These are phyloP conservation scores for Saturnispora saitoi DNA, from an alignment of 805 yeast species.

Conservation along the genomic window DNA sequence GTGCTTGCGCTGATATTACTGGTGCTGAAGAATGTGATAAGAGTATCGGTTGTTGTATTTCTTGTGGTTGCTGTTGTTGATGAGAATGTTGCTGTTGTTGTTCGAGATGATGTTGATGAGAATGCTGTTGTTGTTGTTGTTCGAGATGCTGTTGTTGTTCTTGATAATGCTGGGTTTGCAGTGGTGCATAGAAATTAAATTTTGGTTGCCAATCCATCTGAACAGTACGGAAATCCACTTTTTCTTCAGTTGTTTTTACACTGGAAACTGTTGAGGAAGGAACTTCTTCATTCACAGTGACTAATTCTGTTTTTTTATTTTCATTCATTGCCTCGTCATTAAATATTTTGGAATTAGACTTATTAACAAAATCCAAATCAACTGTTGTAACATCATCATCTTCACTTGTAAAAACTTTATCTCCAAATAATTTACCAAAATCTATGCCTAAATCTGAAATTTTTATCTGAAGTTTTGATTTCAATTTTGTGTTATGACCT, in stretches of 20 bases:
- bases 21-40: not conserved
- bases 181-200: slow-evolving; percentile 5
- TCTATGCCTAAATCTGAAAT: slow-evolving; percentile 14
- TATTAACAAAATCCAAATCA: slow-evolving; percentile 1
- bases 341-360: not conserved
- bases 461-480: not conserved
- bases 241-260: not conserved
- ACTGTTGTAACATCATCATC: slow-evolving; percentile 14
- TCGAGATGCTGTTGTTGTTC: slow-evolving; percentile 1
- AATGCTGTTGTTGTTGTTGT: not conserved
- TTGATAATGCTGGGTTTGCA: not conserved
- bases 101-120: not conserved
- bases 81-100: not conserved
- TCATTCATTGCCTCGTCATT: not conserved
- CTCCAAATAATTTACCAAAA: slow-evolving; percentile 20
- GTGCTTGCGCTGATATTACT: not conserved
- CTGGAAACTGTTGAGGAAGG: not conserved
- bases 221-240: slow-evolving; percentile 9
- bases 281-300: slow-evolving; percentile 1
- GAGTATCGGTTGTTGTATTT: not conserved
- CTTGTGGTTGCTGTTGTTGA: not conserved
- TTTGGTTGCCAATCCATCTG: slow-evolving; percentile 15
- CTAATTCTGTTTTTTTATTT: not conserved
- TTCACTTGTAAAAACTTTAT: slow-evolving; percentile 19
- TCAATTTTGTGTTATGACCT: slow-evolving; percentile 1